phyloP scores from a whole-genome alignment of 2,329 filamentous ascomycete species.

The Arachnomyces sp. region DNA sequence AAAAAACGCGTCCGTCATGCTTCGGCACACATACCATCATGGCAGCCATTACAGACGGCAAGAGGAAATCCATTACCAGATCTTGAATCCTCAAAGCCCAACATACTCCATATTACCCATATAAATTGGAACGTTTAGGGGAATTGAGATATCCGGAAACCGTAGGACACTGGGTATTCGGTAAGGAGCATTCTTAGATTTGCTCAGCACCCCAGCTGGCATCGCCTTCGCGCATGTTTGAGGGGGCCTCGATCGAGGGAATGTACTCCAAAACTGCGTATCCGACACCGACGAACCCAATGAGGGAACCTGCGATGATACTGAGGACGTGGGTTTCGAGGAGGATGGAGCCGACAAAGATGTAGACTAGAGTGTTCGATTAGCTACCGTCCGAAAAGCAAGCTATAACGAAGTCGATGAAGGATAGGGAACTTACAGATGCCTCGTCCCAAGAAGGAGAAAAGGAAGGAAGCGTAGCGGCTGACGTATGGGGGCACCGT shows the following conservation, averaged over 20 bases:
- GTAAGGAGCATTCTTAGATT: slow-evolving; percentile 43
- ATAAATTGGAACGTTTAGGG: no score
- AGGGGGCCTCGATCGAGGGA: slow-evolving; percentile 68
- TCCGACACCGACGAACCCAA: slow-evolving; percentile 68
- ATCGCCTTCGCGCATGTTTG: slow-evolving; percentile 73
- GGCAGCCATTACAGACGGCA: no score
- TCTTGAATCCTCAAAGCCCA: no score
- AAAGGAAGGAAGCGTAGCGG: slow-evolving; percentile 93
- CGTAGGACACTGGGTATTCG: not conserved
- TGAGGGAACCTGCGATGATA: slow-evolving; percentile 66
- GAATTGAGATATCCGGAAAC: not conserved
- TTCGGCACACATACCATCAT: no score
- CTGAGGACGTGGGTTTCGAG: slow-evolving; percentile 59
- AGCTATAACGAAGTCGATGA: not conserved
- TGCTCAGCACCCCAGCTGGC: slow-evolving; percentile 69
- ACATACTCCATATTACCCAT: no score
- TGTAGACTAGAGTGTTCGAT: slow-evolving; percentile 62
- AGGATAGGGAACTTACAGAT: slow-evolving; percentile 78
- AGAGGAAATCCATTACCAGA: no score
- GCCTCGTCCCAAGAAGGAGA: slow-evolving; percentile 92
- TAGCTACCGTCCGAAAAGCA: not conserved
- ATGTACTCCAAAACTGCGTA: slow-evolving; percentile 71
- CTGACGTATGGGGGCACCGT: slow-evolving; percentile 85
- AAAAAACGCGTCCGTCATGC: no score
- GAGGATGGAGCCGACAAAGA: slow-evolving; percentile 84